Evolutionary conservation across 1,284 basidiomycete genomes (phyloP).

Genomic region (Microbotryomycetes sp.): DNA sequence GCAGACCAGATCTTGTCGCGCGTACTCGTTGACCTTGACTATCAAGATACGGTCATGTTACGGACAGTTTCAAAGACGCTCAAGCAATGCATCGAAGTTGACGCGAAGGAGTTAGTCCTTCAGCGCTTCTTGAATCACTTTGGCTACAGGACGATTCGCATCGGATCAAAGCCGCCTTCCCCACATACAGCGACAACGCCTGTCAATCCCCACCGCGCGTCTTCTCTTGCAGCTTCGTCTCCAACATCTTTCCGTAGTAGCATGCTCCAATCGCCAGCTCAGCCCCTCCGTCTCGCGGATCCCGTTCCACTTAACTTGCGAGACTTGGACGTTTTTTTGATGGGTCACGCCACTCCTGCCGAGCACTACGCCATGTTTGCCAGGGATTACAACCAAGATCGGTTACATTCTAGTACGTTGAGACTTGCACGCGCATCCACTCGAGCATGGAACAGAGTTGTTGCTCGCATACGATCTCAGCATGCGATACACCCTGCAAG

Average conservation of each 20-base stretch:
- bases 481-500: slow-evolving; percentile 3
- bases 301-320: slow-evolving; percentile 50
- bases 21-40: slow-evolving; percentile 17
- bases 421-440: slow-evolving; percentile 39
- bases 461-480: slow-evolving; percentile 40
- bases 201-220: background rate
- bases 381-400: slow-evolving; percentile 23
- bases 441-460: slow-evolving; percentile 41
- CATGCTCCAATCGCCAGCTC: background rate
- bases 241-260: background rate
- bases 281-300: background rate
- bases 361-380: slow-evolving; percentile 28
- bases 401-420: slow-evolving; percentile 37
- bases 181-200: background rate
- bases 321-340: slow-evolving; percentile 68
- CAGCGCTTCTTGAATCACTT: slow-evolving; percentile 29
- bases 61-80: slow-evolving; percentile 15
- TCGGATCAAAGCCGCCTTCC: background rate
- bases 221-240: background rate
- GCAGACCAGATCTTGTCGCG: slow-evolving; percentile 6
- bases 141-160: slow-evolving; percentile 19
- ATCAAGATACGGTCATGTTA: slow-evolving; percentile 14
- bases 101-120: slow-evolving; percentile 26
- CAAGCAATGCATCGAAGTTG: slow-evolving; percentile 7
- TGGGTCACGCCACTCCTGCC: slow-evolving; percentile 25